phyloP scores from a whole-genome alignment of 257 asterid species.

The Solanum pinnatisectum region DNA sequence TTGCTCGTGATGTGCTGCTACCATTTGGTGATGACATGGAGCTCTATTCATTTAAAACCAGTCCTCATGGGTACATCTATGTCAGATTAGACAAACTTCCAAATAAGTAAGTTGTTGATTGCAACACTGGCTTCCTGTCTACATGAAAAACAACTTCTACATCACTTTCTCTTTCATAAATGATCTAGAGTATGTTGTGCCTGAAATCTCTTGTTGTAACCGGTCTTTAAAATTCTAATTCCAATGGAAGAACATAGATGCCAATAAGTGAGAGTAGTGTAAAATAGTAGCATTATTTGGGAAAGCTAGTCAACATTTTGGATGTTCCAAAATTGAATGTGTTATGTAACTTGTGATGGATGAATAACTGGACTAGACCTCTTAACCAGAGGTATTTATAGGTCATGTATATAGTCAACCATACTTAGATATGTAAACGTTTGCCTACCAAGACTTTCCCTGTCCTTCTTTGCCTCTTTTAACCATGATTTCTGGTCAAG shows the following conservation, averaged over 20 bases:
- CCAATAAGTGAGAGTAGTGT: neutral
- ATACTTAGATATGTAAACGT: neutral
- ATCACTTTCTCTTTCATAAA: neutral
- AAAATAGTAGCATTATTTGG: neutral
- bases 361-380: neutral
- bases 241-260: neutral
- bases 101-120: conserved; percentile 42
- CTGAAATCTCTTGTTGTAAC: neutral
- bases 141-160: neutral
- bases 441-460: neutral
- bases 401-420: neutral
- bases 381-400: neutral
- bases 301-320: neutral
- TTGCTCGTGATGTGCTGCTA: conserved; percentile 45
- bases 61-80: conserved; percentile 75
- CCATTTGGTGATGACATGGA: conserved; percentile 53
- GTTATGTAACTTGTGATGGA: neutral
- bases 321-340: neutral
- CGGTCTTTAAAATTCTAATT: neutral
- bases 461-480: neutral
- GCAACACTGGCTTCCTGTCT: neutral
- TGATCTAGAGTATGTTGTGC: neutral
- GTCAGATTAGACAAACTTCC: conserved; percentile 77
- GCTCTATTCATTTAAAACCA: conserved; percentile 75
- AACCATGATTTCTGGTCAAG: neutral